Conservation (phyloP, 2,329 filamentous ascomycete species). For the Colletotrichum filicis region DNA sequence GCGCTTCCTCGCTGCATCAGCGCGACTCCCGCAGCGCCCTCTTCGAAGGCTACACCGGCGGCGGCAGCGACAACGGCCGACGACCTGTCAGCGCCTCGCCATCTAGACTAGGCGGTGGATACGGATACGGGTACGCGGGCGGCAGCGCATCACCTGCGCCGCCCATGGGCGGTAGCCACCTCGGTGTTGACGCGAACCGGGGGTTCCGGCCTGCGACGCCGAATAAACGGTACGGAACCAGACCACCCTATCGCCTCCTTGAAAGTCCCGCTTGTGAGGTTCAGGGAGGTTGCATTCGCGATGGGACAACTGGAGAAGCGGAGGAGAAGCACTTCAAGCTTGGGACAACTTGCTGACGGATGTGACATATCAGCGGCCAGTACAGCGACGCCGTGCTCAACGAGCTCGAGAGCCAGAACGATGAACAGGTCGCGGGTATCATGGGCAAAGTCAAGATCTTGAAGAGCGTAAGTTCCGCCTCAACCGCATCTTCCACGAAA, state of each 20-base stretch:
- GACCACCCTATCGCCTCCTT: not conserved
- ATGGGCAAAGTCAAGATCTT: conserved; percentile 88
- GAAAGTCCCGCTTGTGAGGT: too few species aligned
- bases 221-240: conserved; percentile 68
- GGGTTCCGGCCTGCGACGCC: conserved; percentile 77
- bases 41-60: conserved; percentile 76
- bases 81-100: conserved; percentile 58
- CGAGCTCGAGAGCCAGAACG: conserved; percentile 96
- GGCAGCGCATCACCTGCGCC: conserved; percentile 21
- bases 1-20: conserved; percentile 76
- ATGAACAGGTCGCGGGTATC: conserved; percentile 89
- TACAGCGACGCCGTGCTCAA: conserved; percentile 93
- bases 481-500: too few species aligned
- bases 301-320: not conserved
- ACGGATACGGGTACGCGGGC: conserved; percentile 58
- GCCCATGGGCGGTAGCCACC: conserved; percentile 36
- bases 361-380: conserved; percentile 71
- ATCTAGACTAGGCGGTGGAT: conserved; percentile 58
- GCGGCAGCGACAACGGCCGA: conserved; percentile 49
- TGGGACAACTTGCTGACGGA: conserved; percentile 1
- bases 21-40: conserved; percentile 78
- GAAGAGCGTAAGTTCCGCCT: conserved; percentile 76
- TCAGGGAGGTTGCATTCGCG: not conserved
- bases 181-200: conserved; percentile 45
- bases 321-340: not conserved